Base-by-base conservation (phyloP, 441 rosid species). In the Omphalea diandra region DNA sequence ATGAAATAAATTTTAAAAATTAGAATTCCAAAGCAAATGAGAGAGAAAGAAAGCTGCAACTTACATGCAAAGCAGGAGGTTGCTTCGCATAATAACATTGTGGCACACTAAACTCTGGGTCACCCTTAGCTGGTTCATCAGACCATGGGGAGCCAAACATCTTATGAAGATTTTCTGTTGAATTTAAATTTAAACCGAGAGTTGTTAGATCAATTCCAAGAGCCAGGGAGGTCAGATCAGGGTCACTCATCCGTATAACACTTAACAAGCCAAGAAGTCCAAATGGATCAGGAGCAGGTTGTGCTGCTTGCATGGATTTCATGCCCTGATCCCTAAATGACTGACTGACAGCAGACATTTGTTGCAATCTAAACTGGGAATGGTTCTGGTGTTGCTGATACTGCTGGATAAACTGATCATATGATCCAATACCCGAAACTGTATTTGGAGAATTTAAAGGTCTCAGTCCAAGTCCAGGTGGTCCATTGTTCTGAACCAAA, bases 121-220 rank as follows among this genome's bases (percentile, higher is more conserved):
- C 98, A 70, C 84, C 95, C 85, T 93, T 95, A 27, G 91, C 84
- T 8, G 98, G 95, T 60, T 93, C 99, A 56, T 93, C 97, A 17
- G 97, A 87, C 98, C 97, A 95, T 24, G 99, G 99, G 31, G 99
- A 95, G 70, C 87, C 91, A 72, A 95, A 95, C 18, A 91, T 89
- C 84, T 93, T 95, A 50, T 95, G 84, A 74, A 95, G 97, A 84
- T 82, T 86, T 65, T 89, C 98, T 12, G 94, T 62, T 33, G 99
- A 90, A 78, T 93, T 95, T 83, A 95, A 78, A 76, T 91, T 87
- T 73, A 93, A 80, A 26, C 99, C 98, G 12, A 95, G 88, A 49
- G 95, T 88, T 17, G 97, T 95, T 73, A 94, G 78, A 72, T 94
- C 99, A 71, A 92, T 94, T 78, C 99, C 99, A 74, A 90, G 96